Conservation (phyloP, 164 flowering plant genomes). For the Hamamelis virginiana region DNA sequence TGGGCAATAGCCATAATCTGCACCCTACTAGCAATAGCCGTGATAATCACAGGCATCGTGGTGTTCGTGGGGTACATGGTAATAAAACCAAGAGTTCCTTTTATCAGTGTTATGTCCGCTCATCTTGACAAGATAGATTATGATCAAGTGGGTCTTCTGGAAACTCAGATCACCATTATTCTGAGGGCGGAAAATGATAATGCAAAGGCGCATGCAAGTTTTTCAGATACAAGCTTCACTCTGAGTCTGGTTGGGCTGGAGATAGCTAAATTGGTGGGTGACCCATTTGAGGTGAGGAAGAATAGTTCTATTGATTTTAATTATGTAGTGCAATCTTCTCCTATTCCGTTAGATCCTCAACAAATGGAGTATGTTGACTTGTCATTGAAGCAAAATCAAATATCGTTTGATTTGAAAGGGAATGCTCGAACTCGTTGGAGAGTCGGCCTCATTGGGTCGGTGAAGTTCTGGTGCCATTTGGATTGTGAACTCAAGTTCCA, state of each 20-base stretch:
- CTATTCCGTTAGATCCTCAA: constrained; percentile 45
- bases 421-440: constrained; percentile 56
- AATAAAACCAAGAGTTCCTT: constrained; percentile 61
- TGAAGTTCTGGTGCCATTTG: constrained; percentile 54
- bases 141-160: constrained; percentile 39
- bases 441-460: constrained; percentile 55
- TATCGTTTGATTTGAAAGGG: constrained; percentile 52
- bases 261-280: constrained; percentile 43
- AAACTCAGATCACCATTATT: constrained; percentile 37
- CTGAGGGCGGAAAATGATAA: constrained; percentile 66
- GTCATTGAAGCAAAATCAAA: constrained; percentile 34
- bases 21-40: constrained; percentile 48
- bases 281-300: constrained; percentile 51
- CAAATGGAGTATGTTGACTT: constrained; percentile 32
- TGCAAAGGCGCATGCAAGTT: constrained; percentile 57
- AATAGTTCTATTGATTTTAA: constrained; percentile 36
- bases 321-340: constrained; percentile 34
- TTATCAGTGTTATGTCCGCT: constrained; percentile 44
- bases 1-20: constrained; percentile 69
- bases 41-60: constrained; percentile 57
- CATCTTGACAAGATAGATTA: constrained; percentile 44
- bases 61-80: constrained; percentile 63
- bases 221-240: constrained; percentile 35
- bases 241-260: constrained; percentile 40
- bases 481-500: constrained; percentile 55